These are phyloP conservation scores for Luffa acutangula DNA, from an alignment of 306 rosid genomes.

Conservation along the genomic window DNA sequence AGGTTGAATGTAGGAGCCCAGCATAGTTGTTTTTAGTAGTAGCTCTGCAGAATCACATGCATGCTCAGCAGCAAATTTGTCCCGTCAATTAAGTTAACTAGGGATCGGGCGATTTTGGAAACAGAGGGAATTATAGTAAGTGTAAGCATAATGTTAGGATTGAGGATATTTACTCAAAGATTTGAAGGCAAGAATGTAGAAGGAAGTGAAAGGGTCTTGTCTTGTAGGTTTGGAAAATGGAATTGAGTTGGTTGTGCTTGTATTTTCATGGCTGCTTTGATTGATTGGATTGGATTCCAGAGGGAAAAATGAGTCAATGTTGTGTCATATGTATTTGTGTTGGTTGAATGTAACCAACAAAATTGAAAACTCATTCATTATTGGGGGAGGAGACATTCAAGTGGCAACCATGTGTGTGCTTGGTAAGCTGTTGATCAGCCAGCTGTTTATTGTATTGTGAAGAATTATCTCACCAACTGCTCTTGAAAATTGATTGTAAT, in stretches of 20 bases:
- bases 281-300: not conserved
- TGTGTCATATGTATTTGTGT: not conserved
- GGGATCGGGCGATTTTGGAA: not conserved
- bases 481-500: not conserved
- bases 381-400: not conserved
- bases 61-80: not conserved
- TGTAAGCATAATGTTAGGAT: not conserved
- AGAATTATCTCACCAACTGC: not conserved
- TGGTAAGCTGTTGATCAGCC: not conserved
- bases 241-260: not conserved
- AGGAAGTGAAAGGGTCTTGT: not conserved
- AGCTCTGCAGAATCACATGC: not conserved
- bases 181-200: not conserved
- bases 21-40: not conserved
- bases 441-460: not conserved
- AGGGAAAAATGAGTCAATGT: not conserved
- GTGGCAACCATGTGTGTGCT: not conserved
- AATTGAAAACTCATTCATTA: not conserved
- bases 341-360: not conserved
- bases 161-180: not conserved
- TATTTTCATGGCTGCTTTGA: not conserved
- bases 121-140: not conserved
- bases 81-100: not conserved
- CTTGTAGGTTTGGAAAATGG: not conserved
- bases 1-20: conserved; percentile 7